These are phyloP conservation scores for Trichoderma oligosporum DNA, from an alignment of 2,329 filamentous ascomycete genomes.

Conservation along the genomic window DNA sequence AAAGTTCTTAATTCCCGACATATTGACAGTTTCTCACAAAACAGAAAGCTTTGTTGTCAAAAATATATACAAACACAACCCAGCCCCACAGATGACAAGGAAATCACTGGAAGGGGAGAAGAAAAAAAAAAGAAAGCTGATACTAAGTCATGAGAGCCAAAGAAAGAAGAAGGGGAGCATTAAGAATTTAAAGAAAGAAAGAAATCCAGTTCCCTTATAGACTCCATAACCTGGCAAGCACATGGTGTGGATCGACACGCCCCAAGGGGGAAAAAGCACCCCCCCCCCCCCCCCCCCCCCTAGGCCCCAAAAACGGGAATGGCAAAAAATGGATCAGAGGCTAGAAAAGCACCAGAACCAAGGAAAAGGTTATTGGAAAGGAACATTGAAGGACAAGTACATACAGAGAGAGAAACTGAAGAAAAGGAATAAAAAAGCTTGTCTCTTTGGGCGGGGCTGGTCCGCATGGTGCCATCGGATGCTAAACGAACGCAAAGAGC, in stretches of 20 bases:
- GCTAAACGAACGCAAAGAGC: constrained; percentile 17
- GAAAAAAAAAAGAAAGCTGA: not conserved
- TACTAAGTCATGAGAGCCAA: not conserved
- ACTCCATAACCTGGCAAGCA: not conserved
- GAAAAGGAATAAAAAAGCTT: constrained; percentile 5
- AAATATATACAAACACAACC: not conserved
- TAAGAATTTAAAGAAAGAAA: no score
- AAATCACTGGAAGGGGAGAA: not conserved
- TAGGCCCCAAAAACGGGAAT: not conserved
- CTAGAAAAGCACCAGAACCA: not conserved
- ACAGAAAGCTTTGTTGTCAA: not conserved
- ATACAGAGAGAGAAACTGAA: not conserved
- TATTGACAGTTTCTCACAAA: not conserved
- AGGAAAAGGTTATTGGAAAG: not conserved
- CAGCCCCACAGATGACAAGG: no score
- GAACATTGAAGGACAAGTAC: no score
- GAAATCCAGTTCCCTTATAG: not conserved
- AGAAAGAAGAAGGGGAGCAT: not conserved
- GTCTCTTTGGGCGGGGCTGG: constrained; percentile 6
- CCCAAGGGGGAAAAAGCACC: no score
- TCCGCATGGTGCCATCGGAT: constrained; percentile 20
- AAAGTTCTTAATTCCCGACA: constrained; percentile 8
- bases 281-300: no score
- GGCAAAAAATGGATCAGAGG: not conserved
- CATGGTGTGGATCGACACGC: no score